A percentile compares a stretch with the other conserved stretches of the same genome.
Conservation (phyloP, 345 rosid genomes). For the Punica granatum region DNA sequence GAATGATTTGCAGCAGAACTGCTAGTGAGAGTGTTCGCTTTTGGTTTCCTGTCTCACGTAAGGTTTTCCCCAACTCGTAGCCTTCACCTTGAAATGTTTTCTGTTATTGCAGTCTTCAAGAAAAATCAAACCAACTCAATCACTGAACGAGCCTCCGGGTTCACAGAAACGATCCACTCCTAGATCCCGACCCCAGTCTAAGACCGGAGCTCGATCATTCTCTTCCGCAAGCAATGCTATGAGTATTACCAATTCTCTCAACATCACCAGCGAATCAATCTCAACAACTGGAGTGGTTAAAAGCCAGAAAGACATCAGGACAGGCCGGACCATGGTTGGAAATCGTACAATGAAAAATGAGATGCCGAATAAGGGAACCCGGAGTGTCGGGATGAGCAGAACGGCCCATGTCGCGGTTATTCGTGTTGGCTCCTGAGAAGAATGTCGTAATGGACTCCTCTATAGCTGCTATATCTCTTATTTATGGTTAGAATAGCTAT, state of each 20-base stretch:
- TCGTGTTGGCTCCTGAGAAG: slow-evolving; percentile 37
- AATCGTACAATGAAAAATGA: slow-evolving; percentile 21
- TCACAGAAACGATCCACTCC: slow-evolving; percentile 16
- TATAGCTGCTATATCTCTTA: neutral
- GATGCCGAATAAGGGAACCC: slow-evolving; percentile 29
- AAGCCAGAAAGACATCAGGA: slow-evolving; percentile 18
- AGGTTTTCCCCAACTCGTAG: neutral
- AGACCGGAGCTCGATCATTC: slow-evolving; percentile 17
- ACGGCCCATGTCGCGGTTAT: slow-evolving; percentile 25
- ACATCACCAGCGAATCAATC: neutral
- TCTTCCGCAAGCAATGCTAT: slow-evolving; percentile 9
- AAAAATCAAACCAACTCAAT: slow-evolving; percentile 19
- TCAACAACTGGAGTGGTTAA: slow-evolving; percentile 11
- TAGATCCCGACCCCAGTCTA: slow-evolving; percentile 18
- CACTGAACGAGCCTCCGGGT: slow-evolving; percentile 16
- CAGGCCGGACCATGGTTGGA: slow-evolving; percentile 15
- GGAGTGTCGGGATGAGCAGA: slow-evolving; percentile 24
- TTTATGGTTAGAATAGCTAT: neutral
- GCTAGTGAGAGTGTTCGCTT: neutral
- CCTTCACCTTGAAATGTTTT: neutral
- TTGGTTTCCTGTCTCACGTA: neutral
- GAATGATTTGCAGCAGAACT: neutral
- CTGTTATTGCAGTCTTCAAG: slow-evolving; percentile 21
- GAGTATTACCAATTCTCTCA: neutral
- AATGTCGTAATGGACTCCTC: neutral